Conservation (phyloP, 2,329 filamentous ascomycete genomes). For the Phialophora chinensis region DNA sequence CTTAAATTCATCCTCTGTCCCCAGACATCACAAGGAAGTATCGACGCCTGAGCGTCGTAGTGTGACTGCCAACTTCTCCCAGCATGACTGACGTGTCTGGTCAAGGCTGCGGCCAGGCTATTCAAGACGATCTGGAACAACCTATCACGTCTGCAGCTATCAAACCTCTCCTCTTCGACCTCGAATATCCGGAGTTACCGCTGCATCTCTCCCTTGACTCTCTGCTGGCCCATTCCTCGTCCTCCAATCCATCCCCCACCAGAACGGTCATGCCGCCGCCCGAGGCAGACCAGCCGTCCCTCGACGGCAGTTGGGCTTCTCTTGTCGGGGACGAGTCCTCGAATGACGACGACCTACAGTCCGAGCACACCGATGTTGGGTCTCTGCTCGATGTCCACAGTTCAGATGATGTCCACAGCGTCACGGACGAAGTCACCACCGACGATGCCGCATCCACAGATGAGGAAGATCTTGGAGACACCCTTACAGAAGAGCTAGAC, state of each 20-base stretch:
- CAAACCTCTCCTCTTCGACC: constrained; percentile 12
- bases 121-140: constrained; percentile 8
- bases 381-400: constrained; percentile 52
- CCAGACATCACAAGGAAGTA: not conserved
- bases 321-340: constrained; percentile 52
- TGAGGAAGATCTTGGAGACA: constrained; percentile 35
- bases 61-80: constrained; percentile 1
- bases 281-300: constrained; percentile 37
- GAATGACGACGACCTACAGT: constrained; percentile 53
- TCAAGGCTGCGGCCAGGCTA: constrained; percentile 14
- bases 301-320: constrained; percentile 56
- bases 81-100: constrained; percentile 25
- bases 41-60: not conserved
- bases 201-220: constrained; percentile 38
- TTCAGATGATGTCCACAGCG: constrained; percentile 53
- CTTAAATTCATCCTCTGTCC: not conserved
- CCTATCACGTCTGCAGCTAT: not conserved
- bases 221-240: constrained; percentile 35
- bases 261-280: constrained; percentile 24
- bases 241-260: constrained; percentile 15
- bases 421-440: constrained; percentile 48
- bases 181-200: constrained; percentile 30
- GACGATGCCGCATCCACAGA: constrained; percentile 45
- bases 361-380: constrained; percentile 51
- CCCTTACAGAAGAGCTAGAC: constrained; percentile 17